Evolutionary conservation across 2,329 filamentous ascomycete species (phyloP).

Genomic region (Scytalidium lignicola): DNA sequence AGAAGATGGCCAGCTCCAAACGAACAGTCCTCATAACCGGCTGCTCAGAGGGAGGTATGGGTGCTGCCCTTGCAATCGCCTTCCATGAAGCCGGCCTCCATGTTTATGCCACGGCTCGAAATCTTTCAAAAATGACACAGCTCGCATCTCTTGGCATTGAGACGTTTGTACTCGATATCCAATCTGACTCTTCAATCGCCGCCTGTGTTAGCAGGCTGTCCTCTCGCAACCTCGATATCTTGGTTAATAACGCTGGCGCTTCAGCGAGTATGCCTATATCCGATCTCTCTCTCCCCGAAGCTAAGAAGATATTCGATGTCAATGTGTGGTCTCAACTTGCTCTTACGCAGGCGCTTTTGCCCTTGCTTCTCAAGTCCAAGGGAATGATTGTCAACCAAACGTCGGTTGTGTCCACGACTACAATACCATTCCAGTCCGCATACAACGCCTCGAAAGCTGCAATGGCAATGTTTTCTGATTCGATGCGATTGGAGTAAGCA

Average conservation of each 20-base stretch:
- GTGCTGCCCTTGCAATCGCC: constrained; percentile 25
- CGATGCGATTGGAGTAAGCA: constrained; percentile 13
- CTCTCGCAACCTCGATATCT: constrained; percentile 30
- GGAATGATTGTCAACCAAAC: constrained; percentile 38
- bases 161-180: constrained; percentile 34
- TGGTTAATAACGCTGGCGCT: constrained; percentile 40
- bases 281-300: constrained; percentile 23
- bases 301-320: constrained; percentile 27
- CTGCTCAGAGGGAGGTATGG: constrained; percentile 30
- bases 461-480: constrained; percentile 14
- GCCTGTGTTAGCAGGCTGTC: constrained; percentile 24
- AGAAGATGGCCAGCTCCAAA: too few relatives aligned
- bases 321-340: constrained; percentile 27
- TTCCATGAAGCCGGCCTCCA: constrained; percentile 29
- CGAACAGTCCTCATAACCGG: constrained; percentile 30
- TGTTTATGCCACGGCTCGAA: constrained; percentile 37
- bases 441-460: constrained; percentile 19
- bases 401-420: constrained; percentile 23
- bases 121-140: constrained; percentile 27
- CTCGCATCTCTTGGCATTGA: constrained; percentile 21
- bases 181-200: constrained; percentile 29
- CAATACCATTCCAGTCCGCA: constrained; percentile 9
- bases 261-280: constrained; percentile 28
- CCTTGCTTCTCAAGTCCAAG: constrained; percentile 27
- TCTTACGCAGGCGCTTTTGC: constrained; percentile 29